These are phyloP conservation scores for Zymoseptoria tritici DNA, from an alignment of 2,329 filamentous ascomycete species.

Conservation along the genomic window DNA sequence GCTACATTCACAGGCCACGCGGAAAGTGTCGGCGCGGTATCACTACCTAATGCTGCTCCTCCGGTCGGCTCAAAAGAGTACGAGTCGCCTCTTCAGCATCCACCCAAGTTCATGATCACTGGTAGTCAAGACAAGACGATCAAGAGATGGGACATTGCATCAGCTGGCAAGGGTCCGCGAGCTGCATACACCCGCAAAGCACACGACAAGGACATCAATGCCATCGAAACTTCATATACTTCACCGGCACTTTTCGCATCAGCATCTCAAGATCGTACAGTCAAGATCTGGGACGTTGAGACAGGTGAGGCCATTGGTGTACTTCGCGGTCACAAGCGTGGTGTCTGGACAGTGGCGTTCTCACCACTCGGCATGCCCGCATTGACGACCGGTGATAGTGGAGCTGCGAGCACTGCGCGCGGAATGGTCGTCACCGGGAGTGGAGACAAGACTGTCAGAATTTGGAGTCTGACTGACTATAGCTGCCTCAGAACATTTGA, in stretches of 20 bases:
- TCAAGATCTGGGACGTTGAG: conserved; percentile 91
- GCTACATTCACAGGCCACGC: conserved; percentile 84
- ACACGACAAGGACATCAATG: conserved; percentile 98
- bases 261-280: conserved; percentile 90
- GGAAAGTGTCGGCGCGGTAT: conserved; percentile 85
- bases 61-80: conserved; percentile 61
- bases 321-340: conserved; percentile 82
- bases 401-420: conserved; percentile 57
- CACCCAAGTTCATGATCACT: conserved; percentile 78
- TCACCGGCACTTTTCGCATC: conserved; percentile 80
- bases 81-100: conserved; percentile 66
- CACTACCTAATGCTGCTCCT: conserved; percentile 65
- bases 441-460: conserved; percentile 90
- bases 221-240: conserved; percentile 64
- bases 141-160: conserved; percentile 78
- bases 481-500: conserved; percentile 90
- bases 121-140: conserved; percentile 93
- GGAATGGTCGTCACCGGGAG: conserved; percentile 84
- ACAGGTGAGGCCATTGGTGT: conserved; percentile 89
- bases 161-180: conserved; percentile 45
- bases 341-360: conserved; percentile 93
- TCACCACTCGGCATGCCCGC: conserved; percentile 69
- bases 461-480: conserved; percentile 91
- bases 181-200: conserved; percentile 86
- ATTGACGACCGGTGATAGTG: conserved; percentile 61